Percentiles rank a stretch among this genome's conserved stretches.
phyloP scores from a whole-genome alignment of 2,329 filamentous ascomycete species.

The Talaromyces marneffei region DNA sequence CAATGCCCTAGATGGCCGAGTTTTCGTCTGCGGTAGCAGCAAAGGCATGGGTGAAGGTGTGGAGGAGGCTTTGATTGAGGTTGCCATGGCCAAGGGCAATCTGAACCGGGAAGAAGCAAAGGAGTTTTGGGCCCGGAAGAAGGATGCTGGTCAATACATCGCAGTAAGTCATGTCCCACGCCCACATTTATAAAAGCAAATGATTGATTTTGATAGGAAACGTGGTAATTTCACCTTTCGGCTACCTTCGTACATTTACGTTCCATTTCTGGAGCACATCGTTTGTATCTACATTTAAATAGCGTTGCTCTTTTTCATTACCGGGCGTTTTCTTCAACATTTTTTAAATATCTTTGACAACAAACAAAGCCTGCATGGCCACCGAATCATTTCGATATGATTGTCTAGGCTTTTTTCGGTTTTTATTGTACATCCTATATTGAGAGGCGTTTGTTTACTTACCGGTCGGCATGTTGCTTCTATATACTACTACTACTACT shows the following conservation, averaged over 20 bases:
- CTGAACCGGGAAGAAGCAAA: conserved; percentile 73
- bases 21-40: conserved; percentile 93
- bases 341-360: neutral
- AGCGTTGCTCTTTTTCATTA: neutral
- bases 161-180: conserved; percentile 49
- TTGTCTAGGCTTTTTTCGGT: neutral
- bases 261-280: neutral
- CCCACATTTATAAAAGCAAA: neutral
- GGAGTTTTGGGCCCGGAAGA: conserved; percentile 88
- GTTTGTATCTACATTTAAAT: neutral
- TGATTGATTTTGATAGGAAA: neutral
- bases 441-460: neutral
- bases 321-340: neutral
- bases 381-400: too few relatives aligned
- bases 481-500: neutral
- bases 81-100: conserved; percentile 88
- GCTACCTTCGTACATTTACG: neutral
- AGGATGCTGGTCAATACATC: conserved; percentile 89
- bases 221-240: neutral
- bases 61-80: conserved; percentile 76
- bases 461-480: neutral
- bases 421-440: neutral
- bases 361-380: neutral
- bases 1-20: conserved; percentile 88
- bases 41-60: conserved; percentile 98